phyloP scores from a whole-genome alignment of 129 eudicot species.

The Scalesia atractyloides region DNA sequence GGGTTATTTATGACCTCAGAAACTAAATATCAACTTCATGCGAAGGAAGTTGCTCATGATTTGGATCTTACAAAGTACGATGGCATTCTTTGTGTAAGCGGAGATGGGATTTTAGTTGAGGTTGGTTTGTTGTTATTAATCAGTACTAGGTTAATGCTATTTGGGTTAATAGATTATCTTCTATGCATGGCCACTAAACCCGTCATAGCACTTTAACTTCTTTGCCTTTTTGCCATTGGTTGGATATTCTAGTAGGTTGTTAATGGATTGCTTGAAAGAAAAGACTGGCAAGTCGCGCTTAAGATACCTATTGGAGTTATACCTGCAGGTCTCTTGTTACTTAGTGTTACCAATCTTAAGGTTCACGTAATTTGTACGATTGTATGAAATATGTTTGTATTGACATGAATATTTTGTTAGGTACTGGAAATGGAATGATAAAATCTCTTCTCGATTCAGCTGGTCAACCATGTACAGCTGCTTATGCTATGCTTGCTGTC shows the following conservation, averaged over 20 bases:
- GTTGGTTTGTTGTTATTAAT: slow-evolving; percentile 39
- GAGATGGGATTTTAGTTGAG: slow-evolving; percentile 94
- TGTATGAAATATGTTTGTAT: background rate
- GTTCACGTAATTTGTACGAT: background rate
- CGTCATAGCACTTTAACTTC: background rate
- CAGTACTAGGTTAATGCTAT: background rate
- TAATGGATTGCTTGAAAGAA: slow-evolving; percentile 85
- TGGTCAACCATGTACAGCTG: slow-evolving; percentile 83
- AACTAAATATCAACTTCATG: slow-evolving; percentile 81
- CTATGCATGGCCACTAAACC: background rate
- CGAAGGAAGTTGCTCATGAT: slow-evolving; percentile 67
- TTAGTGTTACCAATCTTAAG: background rate
- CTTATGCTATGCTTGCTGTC: slow-evolving; percentile 59
- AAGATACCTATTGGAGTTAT: slow-evolving; percentile 84
- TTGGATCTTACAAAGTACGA: slow-evolving; percentile 80
- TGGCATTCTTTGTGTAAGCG: slow-evolving; percentile 93
- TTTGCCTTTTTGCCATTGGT: slow-evolving; percentile 20
- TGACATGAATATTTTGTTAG: slow-evolving; percentile 33
- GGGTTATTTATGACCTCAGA: slow-evolving; percentile 44
- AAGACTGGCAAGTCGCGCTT: slow-evolving; percentile 77
- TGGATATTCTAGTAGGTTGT: slow-evolving; percentile 66
- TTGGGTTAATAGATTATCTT: slow-evolving; percentile 5
- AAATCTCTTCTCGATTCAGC: slow-evolving; percentile 87
- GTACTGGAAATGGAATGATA: slow-evolving; percentile 96
- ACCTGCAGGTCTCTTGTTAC: slow-evolving; percentile 69